Evolutionary conservation across 345 rosid species (phyloP), one percentile per base, ranked within the genome.

Genomic region (Euphorbia lathyris): DNA sequence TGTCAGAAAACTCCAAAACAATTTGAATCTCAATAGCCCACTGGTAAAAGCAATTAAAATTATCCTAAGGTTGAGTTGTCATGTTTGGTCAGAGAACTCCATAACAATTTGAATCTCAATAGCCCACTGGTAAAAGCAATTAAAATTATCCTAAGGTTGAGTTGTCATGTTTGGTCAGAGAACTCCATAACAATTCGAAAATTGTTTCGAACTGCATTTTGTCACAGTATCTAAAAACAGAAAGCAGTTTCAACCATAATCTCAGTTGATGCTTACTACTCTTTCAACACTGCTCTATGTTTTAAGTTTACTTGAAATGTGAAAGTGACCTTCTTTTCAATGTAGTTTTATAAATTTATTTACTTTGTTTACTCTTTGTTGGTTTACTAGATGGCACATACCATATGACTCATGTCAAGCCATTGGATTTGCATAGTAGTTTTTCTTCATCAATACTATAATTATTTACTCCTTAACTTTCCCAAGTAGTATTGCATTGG

Each of bases 381-480:
- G 53, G 53, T 42, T 43, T 20, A 60, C 9, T 36, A 3, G 14
- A 25, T 34, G 61, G 60, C 19, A 16, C 32, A 23, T 52, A 23
- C 48, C 10, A 13, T 34, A n/a, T 30, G 36, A 42, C 23, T 32
- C 7, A 9, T 27, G 23, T 51, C 10, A 64, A 11, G 48, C 32
- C 12, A 13, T 27, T 38, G 1, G 50, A 62, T 59, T 50, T 71
- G n/a, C 22, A 61, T 60, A 56, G 34, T 12, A 20, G 34, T 27
- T 29, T 38, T 60, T 14, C 12, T 60, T 40, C 1, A 26, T 7
- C 57, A 17, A 27, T 38, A 9, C 13, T 36, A 29, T 45, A 34
- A 55, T 55, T 14, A 56, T 34, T 72, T 65, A 40, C 2, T 23
- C 12, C 5, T 72, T 16, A 43, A 64, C 74, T 29, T 63, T 20